A percentile compares a stretch with the other conserved stretches of the same genome.
These are phyloP conservation scores for Cerioporus squamosus DNA, from an alignment of 1,284 basidiomycete genomes.

Conservation along the genomic window DNA sequence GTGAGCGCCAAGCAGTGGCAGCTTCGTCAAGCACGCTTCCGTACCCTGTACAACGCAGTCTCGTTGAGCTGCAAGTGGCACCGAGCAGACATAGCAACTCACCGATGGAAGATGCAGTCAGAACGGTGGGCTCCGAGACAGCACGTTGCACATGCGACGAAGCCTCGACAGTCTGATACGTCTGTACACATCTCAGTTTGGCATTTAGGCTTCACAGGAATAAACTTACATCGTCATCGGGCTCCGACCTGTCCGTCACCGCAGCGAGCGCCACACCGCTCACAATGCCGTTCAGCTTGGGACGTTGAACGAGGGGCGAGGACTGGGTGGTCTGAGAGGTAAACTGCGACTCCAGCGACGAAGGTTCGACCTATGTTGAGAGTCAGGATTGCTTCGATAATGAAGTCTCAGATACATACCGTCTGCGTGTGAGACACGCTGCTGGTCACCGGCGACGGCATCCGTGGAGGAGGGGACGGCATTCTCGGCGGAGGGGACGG, in stretches of 20 bases:
- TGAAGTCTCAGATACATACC: too few relatives aligned
- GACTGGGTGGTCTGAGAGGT: constrained; percentile 3
- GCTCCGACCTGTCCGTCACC: constrained; percentile 8
- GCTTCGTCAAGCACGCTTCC: constrained; percentile 9
- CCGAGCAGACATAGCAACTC: neutral
- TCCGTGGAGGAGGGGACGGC: neutral
- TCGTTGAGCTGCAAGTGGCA: neutral
- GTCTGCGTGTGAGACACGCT: too few relatives aligned
- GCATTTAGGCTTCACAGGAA: neutral
- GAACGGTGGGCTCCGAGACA: constrained; percentile 23
- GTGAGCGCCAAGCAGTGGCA: constrained; percentile 8
- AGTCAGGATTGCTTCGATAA: neutral
- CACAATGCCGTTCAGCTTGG: neutral
- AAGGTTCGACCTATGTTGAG: neutral
- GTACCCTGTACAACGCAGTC: neutral
- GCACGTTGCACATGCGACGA: constrained; percentile 24
- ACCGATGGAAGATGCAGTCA: constrained; percentile 20
- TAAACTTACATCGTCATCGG: constrained; percentile 17
- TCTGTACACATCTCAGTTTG: neutral
- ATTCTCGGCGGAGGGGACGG: neutral
- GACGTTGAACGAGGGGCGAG: constrained; percentile 10
- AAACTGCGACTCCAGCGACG: constrained; percentile 3
- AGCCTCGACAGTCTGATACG: constrained; percentile 22
- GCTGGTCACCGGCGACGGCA: neutral
- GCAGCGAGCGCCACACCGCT: neutral